Conservation (phyloP, 2,329 filamentous ascomycete species). For the Microcera coccophila region DNA sequence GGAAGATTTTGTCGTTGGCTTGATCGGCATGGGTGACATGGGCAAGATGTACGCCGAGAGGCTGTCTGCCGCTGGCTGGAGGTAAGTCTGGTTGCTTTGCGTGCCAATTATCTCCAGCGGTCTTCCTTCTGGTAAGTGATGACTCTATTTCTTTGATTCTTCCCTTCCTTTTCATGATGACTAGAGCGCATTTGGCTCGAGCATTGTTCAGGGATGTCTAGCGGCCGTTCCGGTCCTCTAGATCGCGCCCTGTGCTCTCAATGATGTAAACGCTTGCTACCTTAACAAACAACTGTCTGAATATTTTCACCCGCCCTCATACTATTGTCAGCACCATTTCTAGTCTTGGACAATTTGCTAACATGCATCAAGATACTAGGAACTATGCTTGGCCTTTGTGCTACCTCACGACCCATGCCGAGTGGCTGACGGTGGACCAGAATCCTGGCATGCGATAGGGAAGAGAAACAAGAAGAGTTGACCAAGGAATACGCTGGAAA, state of each 20-base stretch:
- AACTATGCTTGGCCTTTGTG: background rate
- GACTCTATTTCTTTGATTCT: conserved; percentile 18
- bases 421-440: conserved; percentile 48
- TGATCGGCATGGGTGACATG: conserved; percentile 99
- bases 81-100: conserved; percentile 52
- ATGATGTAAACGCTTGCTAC: conserved; percentile 99
- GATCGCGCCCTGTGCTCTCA: conserved; percentile 63
- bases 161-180: conserved; percentile 68
- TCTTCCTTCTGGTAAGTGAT: conserved; percentile 21
- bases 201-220: conserved; percentile 67
- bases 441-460: conserved; percentile 89
- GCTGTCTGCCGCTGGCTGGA: conserved; percentile 91
- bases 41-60: conserved; percentile 95
- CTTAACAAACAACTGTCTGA: conserved; percentile 85
- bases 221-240: conserved; percentile 72
- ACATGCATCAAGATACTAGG: conserved; percentile 20
- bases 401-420: conserved; percentile 12
- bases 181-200: conserved; percentile 99
- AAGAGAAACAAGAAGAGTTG: conserved; percentile 80
- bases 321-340: conserved; percentile 1
- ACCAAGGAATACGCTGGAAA: conserved; percentile 76
- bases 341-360: conserved; percentile 16
- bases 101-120: conserved; percentile 13
- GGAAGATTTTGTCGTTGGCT: conserved; percentile 75
- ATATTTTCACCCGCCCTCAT: conserved; percentile 22